phyloP scores from a whole-genome alignment of 495 filamentous ascomycete species.

The Penicillium cosmopolitanum region DNA sequence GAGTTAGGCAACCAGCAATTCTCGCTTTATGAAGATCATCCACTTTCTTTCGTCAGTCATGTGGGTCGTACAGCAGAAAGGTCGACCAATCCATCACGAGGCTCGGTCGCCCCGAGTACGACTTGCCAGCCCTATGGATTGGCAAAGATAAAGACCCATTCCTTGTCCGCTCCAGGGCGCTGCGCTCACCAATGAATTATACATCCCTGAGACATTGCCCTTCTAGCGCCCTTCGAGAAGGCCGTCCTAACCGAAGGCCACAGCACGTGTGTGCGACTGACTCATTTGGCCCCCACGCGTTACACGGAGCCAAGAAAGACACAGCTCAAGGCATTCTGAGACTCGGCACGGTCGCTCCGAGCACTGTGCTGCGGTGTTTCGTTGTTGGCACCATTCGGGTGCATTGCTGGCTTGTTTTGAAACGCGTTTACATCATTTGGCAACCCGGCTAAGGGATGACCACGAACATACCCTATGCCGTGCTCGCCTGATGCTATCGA shows the following conservation, averaged over 20 bases:
- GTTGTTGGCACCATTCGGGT: background rate
- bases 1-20: constrained; percentile 20
- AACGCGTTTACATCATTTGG: background rate
- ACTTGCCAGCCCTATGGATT: constrained; percentile 4
- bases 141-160: constrained; percentile 1
- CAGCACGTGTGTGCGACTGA: background rate
- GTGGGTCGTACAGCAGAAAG: constrained; percentile 8
- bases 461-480: background rate
- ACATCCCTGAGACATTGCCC: constrained; percentile 6
- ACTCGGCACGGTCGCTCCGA: constrained; percentile 18
- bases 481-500: background rate
- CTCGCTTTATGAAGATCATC: constrained; percentile 7
- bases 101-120: constrained; percentile 6
- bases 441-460: background rate
- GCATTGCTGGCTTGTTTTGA: background rate
- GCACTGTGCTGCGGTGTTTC: background rate
- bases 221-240: constrained; percentile 33
- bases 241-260: constrained; percentile 9
- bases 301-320: constrained; percentile 14
- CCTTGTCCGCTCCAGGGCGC: background rate
- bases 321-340: constrained; percentile 7
- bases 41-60: constrained; percentile 6
- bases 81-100: constrained; percentile 12
- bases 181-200: constrained; percentile 11
- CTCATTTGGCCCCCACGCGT: constrained; percentile 22